Evolutionary conservation across 352 stramenopile genomes (phyloP), one percentile per base, ranked within the genome.

Genomic region (Phytophthora litchii): DNA sequence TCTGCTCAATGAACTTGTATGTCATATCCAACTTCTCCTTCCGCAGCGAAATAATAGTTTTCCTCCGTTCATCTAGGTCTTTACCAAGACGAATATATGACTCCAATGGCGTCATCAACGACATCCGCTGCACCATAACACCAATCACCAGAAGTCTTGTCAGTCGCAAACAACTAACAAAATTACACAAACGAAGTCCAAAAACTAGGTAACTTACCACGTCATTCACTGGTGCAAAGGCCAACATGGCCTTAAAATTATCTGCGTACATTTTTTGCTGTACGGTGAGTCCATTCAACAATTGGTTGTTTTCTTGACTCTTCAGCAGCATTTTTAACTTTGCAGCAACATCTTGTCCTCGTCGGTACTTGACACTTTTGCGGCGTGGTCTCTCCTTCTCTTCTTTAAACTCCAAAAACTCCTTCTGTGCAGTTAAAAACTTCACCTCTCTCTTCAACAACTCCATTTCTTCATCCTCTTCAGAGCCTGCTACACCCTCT

Each of bases 1-100:
- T 87, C 14, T 85, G 67, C 58, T 91, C 78, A 62, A 91, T 88
- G 51, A 86, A 91, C 60, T 80, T 84, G 70, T 79, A 74, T 36
- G 80, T 86, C 76, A 80, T 86, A 57, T 91, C 78, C n/a, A 91
- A 59, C 34, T 91, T 91, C 46, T 91, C 80, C 49, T 91, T 80
- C 2, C 78, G 76, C 12, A 91, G 43, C 3, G 54, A 50, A 12
- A 88, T 36, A 21, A 91, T 85, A 1, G 67, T 80, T 36, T 62
- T 66, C 25, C 77, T 70, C 27, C 80, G 69, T 36, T 91, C 72
- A 23, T 77, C 44, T 21, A 78, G 75, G 29, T 86, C 74, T 6
- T 50, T 70, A 0, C 69, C 69, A 0, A 91, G 63, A 17, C 69
- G 80, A 56, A 91, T 88, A 60, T 85, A 91, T 54, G 78, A 80